Evolutionary conservation across 176 grass and related monocot species (phyloP), one percentile per base, ranked within the genome.

Genomic region (Coix lacrymajobi): DNA sequence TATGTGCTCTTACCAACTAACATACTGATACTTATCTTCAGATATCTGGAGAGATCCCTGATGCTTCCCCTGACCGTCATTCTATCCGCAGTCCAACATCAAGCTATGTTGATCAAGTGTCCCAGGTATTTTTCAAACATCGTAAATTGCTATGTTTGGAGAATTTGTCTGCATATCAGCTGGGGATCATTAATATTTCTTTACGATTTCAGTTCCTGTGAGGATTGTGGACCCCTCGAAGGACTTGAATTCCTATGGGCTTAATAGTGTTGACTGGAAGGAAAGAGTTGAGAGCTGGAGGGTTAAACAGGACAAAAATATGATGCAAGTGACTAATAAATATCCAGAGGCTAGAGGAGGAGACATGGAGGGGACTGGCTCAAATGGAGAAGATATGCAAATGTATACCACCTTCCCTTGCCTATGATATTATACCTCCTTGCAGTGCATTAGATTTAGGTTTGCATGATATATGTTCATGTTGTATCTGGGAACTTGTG

Each of bases 241-340:
- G 86, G 97, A 99, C 81, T 91, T 99, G 85, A 99, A 99, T 74
- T 94, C 97, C 17, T 99, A 99, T 38, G 97, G 97, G n/a, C 85
- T 99, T 73, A 90, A 66, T 22, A 96, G 52, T 45, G 89, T 99
- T 85, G 97, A 99, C 83, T 99, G 97, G 97, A 96, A 99, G 83
- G 97, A 99, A 90, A 94, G 97, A 92, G 89, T 99, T 51, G 93
- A 96, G 61, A 92, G 93, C 91, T 99, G 97, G 97, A 99, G 91
- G 73, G 84, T 89, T 57, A 99, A 94, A 79, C 97, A 99, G 78
- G 97, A 99, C 63, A 99, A 99, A 89, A 94, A 80, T 75, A 96
- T 96, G 78, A 83, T 94, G 85, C 97, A 99, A 61, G 91, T 94
- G 87, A 78, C 91, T 34, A 90, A 92, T 79, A 99, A 96, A 80